Percentiles rank a stretch among this genome's conserved stretches.
Evolutionary conservation across 768 basidiomycete genomes (phyloP).

Genomic region (Mycena rebaudengoi): DNA sequence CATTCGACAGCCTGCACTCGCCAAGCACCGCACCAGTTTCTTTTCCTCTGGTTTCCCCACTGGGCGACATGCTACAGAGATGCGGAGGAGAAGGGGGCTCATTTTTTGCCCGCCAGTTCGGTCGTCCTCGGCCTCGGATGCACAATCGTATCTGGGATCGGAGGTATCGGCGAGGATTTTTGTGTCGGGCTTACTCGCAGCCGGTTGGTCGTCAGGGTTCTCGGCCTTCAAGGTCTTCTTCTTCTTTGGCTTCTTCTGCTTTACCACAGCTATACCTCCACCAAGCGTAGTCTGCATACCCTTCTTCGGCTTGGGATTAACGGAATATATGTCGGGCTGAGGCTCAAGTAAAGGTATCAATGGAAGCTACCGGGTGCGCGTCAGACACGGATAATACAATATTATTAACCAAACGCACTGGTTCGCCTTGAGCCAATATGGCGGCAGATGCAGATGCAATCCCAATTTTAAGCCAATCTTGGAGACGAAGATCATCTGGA

Average conservation of each 20-base stretch:
- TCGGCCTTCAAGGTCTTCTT: too few relatives aligned
- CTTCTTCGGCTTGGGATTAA: neutral
- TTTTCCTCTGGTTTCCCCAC: neutral
- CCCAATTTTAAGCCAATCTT: neutral
- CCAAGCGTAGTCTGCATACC: neutral
- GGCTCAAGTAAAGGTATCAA: neutral
- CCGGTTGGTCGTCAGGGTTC: neutral
- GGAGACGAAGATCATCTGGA: neutral
- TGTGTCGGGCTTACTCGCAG: neutral
- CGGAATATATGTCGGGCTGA: too few relatives aligned
- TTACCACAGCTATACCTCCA: neutral
- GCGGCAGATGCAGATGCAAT: neutral
- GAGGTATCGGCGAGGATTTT: neutral
- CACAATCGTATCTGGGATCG: neutral
- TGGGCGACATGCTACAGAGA: conserved; percentile 1
- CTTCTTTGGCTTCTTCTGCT: neutral
- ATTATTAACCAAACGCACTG: conserved; percentile 2
- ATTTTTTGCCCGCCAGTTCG: conserved; percentile 2
- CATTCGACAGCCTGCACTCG: conserved; percentile 3
- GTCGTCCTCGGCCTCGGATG: neutral
- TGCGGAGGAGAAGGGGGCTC: neutral
- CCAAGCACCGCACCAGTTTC: neutral
- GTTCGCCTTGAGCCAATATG: neutral
- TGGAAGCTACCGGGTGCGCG: neutral
- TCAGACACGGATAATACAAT: too few relatives aligned